Conservation (phyloP, 805 yeast genomes). For the Candida krabiensis region DNA sequence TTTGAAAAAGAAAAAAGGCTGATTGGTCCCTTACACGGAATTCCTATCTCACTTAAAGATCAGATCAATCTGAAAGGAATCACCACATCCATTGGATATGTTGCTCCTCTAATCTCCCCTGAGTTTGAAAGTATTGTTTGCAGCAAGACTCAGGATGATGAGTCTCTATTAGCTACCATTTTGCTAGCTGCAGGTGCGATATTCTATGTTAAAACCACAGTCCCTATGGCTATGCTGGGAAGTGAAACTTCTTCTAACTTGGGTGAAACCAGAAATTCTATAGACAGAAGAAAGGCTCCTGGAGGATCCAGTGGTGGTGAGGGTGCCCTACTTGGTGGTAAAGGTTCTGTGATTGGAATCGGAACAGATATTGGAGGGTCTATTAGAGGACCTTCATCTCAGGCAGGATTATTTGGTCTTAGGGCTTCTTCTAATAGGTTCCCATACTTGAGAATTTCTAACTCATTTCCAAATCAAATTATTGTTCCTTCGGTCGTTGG, state of each 20-base stretch:
- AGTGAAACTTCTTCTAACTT: conserved; percentile 40
- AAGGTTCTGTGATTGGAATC: conserved; percentile 36
- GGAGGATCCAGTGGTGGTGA: conserved; percentile 52
- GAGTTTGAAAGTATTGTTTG: conserved; percentile 26
- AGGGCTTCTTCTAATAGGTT: conserved; percentile 37
- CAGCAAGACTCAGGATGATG: conserved; percentile 30
- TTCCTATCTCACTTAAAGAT: conserved; percentile 48
- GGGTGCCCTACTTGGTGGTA: conserved; percentile 35
- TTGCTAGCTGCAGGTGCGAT: conserved; percentile 41
- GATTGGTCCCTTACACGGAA: conserved; percentile 45
- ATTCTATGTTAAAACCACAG: conserved; percentile 43
- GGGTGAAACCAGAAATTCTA: conserved; percentile 38
- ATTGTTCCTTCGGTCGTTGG: conserved; percentile 36
- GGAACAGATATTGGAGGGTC: conserved; percentile 44
- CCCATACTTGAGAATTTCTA: conserved; percentile 30
- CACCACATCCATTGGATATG: conserved; percentile 41
- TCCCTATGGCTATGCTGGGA: conserved; percentile 45
- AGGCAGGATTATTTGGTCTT: conserved; percentile 36
- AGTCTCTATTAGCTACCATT: conserved; percentile 31
- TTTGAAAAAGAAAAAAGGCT: conserved; percentile 34
- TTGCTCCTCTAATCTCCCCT: conserved; percentile 32
- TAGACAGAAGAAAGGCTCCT: conserved; percentile 36
- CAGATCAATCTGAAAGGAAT: conserved; percentile 40
- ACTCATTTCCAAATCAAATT: conserved; percentile 35
- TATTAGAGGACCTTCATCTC: conserved; percentile 34